Evolutionary conservation across 2,329 filamentous ascomycete genomes (phyloP).

Genomic region (Aspergillus sp.): DNA sequence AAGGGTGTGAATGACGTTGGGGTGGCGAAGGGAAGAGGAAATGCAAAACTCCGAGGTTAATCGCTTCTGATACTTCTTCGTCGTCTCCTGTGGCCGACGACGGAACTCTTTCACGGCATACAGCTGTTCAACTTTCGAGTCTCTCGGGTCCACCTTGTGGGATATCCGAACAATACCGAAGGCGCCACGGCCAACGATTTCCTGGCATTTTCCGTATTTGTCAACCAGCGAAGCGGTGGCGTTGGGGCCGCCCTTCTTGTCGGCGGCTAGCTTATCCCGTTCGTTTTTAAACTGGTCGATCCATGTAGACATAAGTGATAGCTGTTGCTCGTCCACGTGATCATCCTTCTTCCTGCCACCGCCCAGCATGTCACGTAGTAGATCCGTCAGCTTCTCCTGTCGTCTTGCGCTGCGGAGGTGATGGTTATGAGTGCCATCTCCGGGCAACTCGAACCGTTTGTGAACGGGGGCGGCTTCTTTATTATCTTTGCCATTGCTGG

Average conservation of each 20-base stretch:
- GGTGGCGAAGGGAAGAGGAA: slow-evolving; percentile 91
- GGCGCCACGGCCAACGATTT: slow-evolving; percentile 91
- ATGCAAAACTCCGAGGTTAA: slow-evolving; percentile 98
- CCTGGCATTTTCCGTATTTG: slow-evolving; percentile 98
- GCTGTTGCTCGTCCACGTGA: slow-evolving; percentile 64
- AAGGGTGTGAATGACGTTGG: slow-evolving; percentile 96
- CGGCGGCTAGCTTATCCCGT: slow-evolving; percentile 71
- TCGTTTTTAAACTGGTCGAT: slow-evolving; percentile 90
- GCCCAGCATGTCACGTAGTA: slow-evolving; percentile 79
- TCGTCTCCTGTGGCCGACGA: slow-evolving; percentile 86
- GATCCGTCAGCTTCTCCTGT: slow-evolving; percentile 91
- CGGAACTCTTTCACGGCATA: slow-evolving; percentile 99
- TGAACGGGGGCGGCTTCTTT: slow-evolving; percentile 36
- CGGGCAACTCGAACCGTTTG: slow-evolving; percentile 59
- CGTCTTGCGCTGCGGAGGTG: slow-evolving; percentile 84
- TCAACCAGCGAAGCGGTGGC: slow-evolving; percentile 80
- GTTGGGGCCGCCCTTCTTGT: slow-evolving; percentile 75
- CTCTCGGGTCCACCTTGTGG: slow-evolving; percentile 86
- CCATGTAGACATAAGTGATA: slow-evolving; percentile 94
- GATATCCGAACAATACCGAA: slow-evolving; percentile 98
- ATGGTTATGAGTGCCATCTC: slow-evolving; percentile 78
- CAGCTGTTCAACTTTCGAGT: slow-evolving; percentile 76
- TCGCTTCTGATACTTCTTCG: slow-evolving; percentile 97
- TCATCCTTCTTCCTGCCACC: slow-evolving; percentile 78
- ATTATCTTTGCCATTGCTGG: slow-evolving; percentile 31